Evolutionary conservation across 805 yeast species (phyloP), one percentile per base, ranked within the genome.

Genomic region (Candida ovalis): DNA sequence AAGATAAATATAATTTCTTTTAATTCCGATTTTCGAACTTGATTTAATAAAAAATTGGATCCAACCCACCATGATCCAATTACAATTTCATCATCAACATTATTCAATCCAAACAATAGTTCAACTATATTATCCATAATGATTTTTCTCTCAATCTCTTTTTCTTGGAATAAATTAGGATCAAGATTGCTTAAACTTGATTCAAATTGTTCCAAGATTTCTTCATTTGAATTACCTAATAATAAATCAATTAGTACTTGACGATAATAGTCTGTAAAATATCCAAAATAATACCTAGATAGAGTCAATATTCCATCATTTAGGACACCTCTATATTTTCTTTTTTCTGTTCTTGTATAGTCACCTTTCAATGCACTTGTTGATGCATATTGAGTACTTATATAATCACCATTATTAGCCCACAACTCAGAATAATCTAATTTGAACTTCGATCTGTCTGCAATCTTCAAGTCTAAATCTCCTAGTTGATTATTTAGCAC

Each of bases 361-460:
- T 74, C 79, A 6, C 78, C 78, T 51, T 74, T 75, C 49, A 79
- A 61, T 0, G 83, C 84, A 58, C 74, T 75, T 1, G 84, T 79
- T 4, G 79, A 76, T 2, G 83, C 77, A 57, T 82, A 82, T 51
- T 81, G 84, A 42, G 74, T 79, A 10, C 86, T 80, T 23, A 82
- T 77, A 19, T 77, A 80, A 57, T 82, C 87, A 1, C 87, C 88
- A 58, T 82, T 81, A 57, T 82, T 85, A 1, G 88, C 88, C 88
- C 88, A 82, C 10, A 74, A 41, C 39, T 61, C 51, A 30, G 72
- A 70, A 46, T 61, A 70, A 18, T 35, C 43, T 12, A 18, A 47
- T 36, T 50, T 63, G 51, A 63, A 69, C 9, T 36, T 27, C 8
- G 27, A 12, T n/a, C 42, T 45, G 28, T 51, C 41, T 3, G n/a